Evolutionary conservation across 768 basidiomycete genomes (phyloP), one percentile per base, ranked within the genome.

Genomic region (Dioszegia hungarica): DNA sequence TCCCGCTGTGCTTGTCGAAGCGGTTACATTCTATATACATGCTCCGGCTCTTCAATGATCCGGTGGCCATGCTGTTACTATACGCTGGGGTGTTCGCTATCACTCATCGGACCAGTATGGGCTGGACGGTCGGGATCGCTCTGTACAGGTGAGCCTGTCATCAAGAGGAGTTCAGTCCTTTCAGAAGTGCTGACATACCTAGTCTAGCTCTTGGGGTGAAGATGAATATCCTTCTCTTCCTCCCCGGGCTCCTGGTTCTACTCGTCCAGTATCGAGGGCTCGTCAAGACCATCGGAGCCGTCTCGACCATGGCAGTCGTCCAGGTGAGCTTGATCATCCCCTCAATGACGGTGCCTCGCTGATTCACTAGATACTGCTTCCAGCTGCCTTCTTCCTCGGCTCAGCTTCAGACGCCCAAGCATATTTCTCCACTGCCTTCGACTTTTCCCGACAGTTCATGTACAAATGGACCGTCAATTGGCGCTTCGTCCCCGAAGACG

Each of bases 401-500:
- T 44, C 43, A 10, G 20, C 28, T 39, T 29, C 27, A 20, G 31
- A 40, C 33, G 52, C 55, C 11, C 19, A 44, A 40, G 80, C 83
- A 20, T 99, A 99, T 75, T 64, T 90, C 37, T 79, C 77, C 22
- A 81, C 82, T 19, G 87, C 95, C 1, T 99, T 94, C 72, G 86
- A 98, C 70, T 79, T 99, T 54, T 84, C 85, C 3, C 86, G 95
- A 14, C 81, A 85, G 8, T 99, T 99, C 78, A 77, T 95, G 28
- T 95, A 88, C 76, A 85, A 89, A 72, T 99, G 94, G 94, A 97
- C 94, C 0, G 92, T 97, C 54, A 99, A 98, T 72, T 99, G 95
- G 95, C 83, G 91, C 41, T 87, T 94, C 68, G 61, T 99, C 2
- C 79, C 81, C 25, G 88, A 92, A 72, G 79, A 82, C n/a, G 79